Conservation (phyloP, 306 rosid species). For the Vicia faba region DNA sequence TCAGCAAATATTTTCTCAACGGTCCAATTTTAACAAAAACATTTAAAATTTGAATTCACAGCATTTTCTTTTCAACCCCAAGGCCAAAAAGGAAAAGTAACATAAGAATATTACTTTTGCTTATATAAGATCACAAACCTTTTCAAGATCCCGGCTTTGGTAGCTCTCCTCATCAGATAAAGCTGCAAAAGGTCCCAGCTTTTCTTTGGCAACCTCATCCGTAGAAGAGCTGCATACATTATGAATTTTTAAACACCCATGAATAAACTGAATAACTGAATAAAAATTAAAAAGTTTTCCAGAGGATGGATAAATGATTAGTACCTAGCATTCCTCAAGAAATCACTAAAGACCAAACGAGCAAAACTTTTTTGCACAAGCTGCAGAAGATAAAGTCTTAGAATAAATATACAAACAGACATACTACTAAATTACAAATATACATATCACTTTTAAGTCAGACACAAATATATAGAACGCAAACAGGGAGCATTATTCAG, state of each 20-base stretch:
- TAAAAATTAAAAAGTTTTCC: slow-evolving; percentile 27
- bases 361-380: slow-evolving; percentile 98
- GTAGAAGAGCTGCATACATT: slow-evolving; percentile 66
- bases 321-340: slow-evolving; percentile 77
- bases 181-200: slow-evolving; percentile 70
- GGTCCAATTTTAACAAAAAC: slow-evolving; percentile 8
- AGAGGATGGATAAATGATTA: slow-evolving; percentile 29
- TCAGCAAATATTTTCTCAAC: slow-evolving; percentile 31
- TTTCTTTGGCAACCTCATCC: slow-evolving; percentile 75
- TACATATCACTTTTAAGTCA: background rate
- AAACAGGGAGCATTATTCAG: slow-evolving; percentile 25
- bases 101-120: slow-evolving; percentile 10
- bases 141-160: slow-evolving; percentile 96
- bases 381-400: slow-evolving; percentile 54
- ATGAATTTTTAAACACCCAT: slow-evolving; percentile 38
- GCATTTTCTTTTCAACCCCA: background rate
- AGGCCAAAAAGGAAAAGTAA: background rate
- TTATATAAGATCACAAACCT: slow-evolving; percentile 53
- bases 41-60: background rate
- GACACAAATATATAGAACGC: background rate
- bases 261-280: slow-evolving; percentile 26
- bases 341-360: slow-evolving; percentile 77
- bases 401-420: background rate
- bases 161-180: slow-evolving; percentile 87
- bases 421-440: slow-evolving; percentile 9